Evolutionary conservation across 2,329 filamentous ascomycete genomes (phyloP).

Genomic region (Apiospora aurea): DNA sequence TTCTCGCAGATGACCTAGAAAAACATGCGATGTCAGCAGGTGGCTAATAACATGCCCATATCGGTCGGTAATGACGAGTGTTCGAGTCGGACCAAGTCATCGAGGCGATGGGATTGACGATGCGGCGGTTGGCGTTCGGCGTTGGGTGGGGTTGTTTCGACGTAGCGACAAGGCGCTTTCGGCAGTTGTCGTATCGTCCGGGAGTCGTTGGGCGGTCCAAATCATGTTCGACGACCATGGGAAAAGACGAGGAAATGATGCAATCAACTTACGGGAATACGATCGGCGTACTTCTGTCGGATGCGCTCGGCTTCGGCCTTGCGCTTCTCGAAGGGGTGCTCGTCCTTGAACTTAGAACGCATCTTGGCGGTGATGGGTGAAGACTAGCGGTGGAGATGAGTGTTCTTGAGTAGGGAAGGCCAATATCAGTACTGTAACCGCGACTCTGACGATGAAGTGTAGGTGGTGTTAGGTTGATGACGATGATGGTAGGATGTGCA

Average conservation of each 20-base stretch:
- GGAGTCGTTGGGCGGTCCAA: neutral
- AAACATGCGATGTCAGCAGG: neutral
- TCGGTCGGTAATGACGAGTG: neutral
- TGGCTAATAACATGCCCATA: too few species aligned
- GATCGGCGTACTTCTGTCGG: slow-evolving; percentile 97
- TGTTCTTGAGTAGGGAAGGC: neutral
- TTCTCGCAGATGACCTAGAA: slow-evolving; percentile 97
- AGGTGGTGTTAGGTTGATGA: slow-evolving; percentile 10
- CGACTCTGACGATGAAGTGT: neutral
- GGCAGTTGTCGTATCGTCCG: neutral
- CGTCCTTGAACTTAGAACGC: slow-evolving; percentile 99
- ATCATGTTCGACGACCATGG: neutral
- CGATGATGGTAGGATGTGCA: slow-evolving; percentile 1
- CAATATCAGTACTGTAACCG: neutral
- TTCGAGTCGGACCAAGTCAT: slow-evolving; percentile 14
- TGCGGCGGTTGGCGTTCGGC: neutral
- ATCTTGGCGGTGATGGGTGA: slow-evolving; percentile 63
- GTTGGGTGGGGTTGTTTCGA: neutral
- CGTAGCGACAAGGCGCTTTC: neutral
- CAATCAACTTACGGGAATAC: slow-evolving; percentile 84
- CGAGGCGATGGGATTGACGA: slow-evolving; percentile 15
- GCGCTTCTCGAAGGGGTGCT: slow-evolving; percentile 99
- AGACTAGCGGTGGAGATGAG: neutral
- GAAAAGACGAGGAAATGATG: slow-evolving; percentile 28
- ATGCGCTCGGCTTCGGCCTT: slow-evolving; percentile 99